phyloP scores from a whole-genome alignment of 2,329 filamentous ascomycete species.

The Orbilia brochopaga region DNA sequence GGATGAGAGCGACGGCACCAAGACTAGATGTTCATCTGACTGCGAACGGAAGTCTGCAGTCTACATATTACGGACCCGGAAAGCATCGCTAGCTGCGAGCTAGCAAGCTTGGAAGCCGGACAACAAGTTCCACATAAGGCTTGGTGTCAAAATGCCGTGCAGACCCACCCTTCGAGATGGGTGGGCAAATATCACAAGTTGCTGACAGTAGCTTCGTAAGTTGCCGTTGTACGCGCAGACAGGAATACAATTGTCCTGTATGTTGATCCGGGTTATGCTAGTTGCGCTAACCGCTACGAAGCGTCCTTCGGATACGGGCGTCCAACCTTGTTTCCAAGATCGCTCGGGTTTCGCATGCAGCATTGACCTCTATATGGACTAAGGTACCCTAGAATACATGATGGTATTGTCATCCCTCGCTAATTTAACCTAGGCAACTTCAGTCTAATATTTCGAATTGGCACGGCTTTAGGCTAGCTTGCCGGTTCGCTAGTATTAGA shows the following conservation, averaged over 20 bases:
- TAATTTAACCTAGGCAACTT: constrained; percentile 26
- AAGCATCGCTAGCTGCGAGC: constrained; percentile 11
- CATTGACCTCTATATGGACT: constrained; percentile 21
- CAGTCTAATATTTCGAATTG: neutral
- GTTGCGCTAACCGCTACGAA: constrained; percentile 18
- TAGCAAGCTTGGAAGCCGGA: constrained; percentile 6
- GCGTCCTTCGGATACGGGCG: neutral
- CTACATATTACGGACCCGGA: constrained; percentile 7
- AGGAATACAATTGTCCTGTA: constrained; percentile 5
- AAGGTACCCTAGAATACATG: constrained; percentile 19
- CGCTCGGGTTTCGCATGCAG: constrained; percentile 8
- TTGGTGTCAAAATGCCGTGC: neutral
- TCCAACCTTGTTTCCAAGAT: constrained; percentile 14
- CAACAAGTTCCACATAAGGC: constrained; percentile 2
- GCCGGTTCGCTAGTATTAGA: neutral
- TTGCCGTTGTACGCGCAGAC: constrained; percentile 15
- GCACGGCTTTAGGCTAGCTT: constrained; percentile 30
- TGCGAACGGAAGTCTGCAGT: constrained; percentile 36
- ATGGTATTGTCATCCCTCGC: constrained; percentile 29
- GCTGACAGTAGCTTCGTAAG: constrained; percentile 18
- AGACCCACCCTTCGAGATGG: constrained; percentile 24
- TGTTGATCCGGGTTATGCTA: neutral
- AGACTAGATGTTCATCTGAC: constrained; percentile 35
- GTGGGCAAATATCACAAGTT: constrained; percentile 5
- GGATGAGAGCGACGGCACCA: constrained; percentile 24